Conservation (phyloP, 306 rosid species). For the Vachellia collinsii region DNA sequence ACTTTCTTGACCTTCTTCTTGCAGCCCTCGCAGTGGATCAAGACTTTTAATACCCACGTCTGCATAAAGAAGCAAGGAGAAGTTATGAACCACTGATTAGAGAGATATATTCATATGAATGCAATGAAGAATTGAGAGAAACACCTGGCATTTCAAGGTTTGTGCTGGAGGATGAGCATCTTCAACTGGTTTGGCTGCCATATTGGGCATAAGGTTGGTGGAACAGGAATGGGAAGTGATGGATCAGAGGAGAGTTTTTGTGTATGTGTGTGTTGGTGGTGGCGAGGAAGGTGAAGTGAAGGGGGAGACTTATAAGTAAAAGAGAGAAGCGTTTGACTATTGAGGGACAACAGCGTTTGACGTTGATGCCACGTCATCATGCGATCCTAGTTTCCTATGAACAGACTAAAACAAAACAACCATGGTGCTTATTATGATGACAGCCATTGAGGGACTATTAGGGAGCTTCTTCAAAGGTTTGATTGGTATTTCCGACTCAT, state of each 20-base stretch:
- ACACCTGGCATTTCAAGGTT: conserved; percentile 73
- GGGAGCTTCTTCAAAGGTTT: not conserved
- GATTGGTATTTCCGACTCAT: not conserved
- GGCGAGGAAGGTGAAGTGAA: conserved; percentile 19
- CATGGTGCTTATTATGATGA: not conserved
- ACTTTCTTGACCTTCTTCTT: conserved; percentile 82
- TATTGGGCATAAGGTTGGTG: conserved; percentile 36
- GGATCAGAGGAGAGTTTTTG: conserved; percentile 29
- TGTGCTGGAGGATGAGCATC: conserved; percentile 50
- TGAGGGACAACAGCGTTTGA: not conserved
- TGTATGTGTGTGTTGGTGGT: conserved; percentile 26
- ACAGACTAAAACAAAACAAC: not conserved
- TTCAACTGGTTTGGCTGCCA: conserved; percentile 67
- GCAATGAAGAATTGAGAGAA: not conserved
- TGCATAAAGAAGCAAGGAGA: conserved; percentile 37
- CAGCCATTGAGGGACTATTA: not conserved
- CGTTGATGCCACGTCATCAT: conserved; percentile 2
- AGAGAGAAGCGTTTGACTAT: not conserved
- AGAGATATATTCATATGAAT: not conserved
- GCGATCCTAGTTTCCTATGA: not conserved
- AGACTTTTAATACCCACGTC: conserved; percentile 89
- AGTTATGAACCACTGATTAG: conserved; percentile 9
- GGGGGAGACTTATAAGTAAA: not conserved
- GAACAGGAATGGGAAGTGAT: conserved; percentile 39
- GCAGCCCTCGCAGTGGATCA: conserved; percentile 94